Conservation (phyloP, 306 rosid genomes). For the Casuarina glauca region DNA sequence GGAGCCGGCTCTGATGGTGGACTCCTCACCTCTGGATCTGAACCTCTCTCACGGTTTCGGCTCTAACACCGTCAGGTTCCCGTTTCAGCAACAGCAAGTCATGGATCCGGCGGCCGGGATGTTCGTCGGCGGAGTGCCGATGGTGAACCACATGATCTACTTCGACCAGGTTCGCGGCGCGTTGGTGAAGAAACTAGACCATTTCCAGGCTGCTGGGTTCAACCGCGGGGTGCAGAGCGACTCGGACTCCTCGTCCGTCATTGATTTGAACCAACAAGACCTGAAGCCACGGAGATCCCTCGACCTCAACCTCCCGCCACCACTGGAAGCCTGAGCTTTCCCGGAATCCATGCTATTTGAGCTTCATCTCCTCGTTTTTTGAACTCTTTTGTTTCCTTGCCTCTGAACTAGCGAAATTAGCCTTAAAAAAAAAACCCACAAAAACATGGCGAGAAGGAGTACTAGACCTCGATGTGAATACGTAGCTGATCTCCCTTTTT, state of each 20-base stretch:
- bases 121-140: constrained; percentile 30
- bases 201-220: constrained; percentile 19
- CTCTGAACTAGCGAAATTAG: constrained; percentile 18
- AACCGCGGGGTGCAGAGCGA: constrained; percentile 42
- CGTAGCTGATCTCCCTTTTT: constrained; percentile 26
- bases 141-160: constrained; percentile 37
- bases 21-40: constrained; percentile 71
- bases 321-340: constrained; percentile 35
- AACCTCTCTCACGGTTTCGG: constrained; percentile 37
- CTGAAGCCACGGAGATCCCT: constrained; percentile 15
- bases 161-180: constrained; percentile 55
- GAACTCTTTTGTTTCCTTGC: constrained; percentile 24
- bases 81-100: constrained; percentile 44
- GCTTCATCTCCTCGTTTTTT: constrained; percentile 9
- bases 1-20: constrained; percentile 55
- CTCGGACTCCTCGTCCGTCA: constrained; percentile 68
- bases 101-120: constrained; percentile 16
- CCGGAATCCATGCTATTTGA: background rate
- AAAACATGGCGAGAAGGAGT: background rate
- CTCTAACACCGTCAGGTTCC: constrained; percentile 44
- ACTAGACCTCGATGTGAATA: constrained; percentile 35
- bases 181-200: constrained; percentile 35
- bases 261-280: constrained; percentile 49
- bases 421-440: background rate
- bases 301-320: constrained; percentile 55